phyloP scores from a whole-genome alignment of 352 stramenopile genomes.

The Phytophthora lateralis region DNA sequence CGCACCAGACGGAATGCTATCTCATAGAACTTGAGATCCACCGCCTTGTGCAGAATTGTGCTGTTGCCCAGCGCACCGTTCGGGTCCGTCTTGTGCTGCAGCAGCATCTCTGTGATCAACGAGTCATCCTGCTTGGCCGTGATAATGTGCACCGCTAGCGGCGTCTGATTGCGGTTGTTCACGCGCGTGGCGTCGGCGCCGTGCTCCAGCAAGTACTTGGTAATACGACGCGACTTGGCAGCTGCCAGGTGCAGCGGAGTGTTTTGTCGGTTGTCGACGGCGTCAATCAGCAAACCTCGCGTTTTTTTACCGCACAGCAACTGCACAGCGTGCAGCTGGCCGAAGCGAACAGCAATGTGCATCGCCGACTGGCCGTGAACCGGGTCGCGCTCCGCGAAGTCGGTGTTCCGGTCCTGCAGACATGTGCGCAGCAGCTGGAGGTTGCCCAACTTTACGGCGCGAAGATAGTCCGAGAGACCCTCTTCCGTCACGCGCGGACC shows the following conservation, averaged over 20 bases:
- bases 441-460: conserved; percentile 72
- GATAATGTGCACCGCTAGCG: conserved; percentile 79
- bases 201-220: conserved; percentile 82
- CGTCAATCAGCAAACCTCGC: conserved; percentile 64
- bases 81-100: conserved; percentile 75
- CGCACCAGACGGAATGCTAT: conserved; percentile 81
- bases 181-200: conserved; percentile 60
- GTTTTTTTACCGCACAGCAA: conserved; percentile 73
- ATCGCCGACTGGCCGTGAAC: conserved; percentile 79
- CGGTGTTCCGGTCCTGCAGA: conserved; percentile 62
- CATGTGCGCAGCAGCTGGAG: conserved; percentile 55
- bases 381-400: conserved; percentile 68
- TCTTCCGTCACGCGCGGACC: conserved; percentile 59
- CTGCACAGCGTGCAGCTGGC: conserved; percentile 75
- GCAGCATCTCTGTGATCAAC: conserved; percentile 78
- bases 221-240: conserved; percentile 84
- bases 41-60: conserved; percentile 74
- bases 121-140: conserved; percentile 79
- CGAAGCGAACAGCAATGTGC: conserved; percentile 81
- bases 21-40: conserved; percentile 73
- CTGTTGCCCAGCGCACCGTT: conserved; percentile 70
- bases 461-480: conserved; percentile 63
- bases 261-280: conserved; percentile 75
- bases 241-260: conserved; percentile 77
- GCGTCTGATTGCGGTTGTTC: conserved; percentile 78